Base-by-base conservation (phyloP, 805 yeast species). In the Monosporozyma aerobia region DNA sequence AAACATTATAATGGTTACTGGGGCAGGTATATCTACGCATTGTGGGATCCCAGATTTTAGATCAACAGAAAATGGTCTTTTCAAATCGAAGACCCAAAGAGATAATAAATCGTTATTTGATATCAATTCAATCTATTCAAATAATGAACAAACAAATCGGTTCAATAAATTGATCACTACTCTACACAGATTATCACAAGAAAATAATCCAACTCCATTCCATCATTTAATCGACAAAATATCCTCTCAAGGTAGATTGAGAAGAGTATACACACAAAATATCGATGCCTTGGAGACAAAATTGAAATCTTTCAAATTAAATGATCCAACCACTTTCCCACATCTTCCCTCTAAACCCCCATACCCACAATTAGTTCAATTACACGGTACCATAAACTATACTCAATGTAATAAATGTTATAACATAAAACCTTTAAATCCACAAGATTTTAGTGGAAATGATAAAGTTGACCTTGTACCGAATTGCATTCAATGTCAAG, bases 31-130 rank as follows among this genome's bases (percentile, higher is more conserved):
- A 19, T 87, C 96, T 11, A 94, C 90, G 51, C 85, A 86, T 30
- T 88, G 95, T 0, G 97, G 97, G 4, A 90, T 89, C 41, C 96
- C 96, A 3, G 94, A 85, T 61, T 85, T 89, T 63, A 72, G 97
- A 63, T 85, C 95, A 7, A 78, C 88, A 1, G 72, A 81, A 54
- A 96, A 96, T 1, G 74, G 90, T 48, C 87, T 90, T 63, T 78
- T 79, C 52, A 78, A 79, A 13, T 66, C 80, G 41, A 40, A 43
- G 7, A 71, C 73, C 44, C 62, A 69, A 2, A 56, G 67, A 0
- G 64, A 64, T 55, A 89, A 89, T 14, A 85, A 84, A 64, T 84
- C 85, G 45, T 72, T 90, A 56, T 89, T 90, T 64, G 96, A 90
- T 63, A 59, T 57, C 30, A 83, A 87, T 47, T 79, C 82, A 45